Base-by-base conservation (phyloP, 1,284 basidiomycete genomes). In the Ustilago sp. region DNA sequence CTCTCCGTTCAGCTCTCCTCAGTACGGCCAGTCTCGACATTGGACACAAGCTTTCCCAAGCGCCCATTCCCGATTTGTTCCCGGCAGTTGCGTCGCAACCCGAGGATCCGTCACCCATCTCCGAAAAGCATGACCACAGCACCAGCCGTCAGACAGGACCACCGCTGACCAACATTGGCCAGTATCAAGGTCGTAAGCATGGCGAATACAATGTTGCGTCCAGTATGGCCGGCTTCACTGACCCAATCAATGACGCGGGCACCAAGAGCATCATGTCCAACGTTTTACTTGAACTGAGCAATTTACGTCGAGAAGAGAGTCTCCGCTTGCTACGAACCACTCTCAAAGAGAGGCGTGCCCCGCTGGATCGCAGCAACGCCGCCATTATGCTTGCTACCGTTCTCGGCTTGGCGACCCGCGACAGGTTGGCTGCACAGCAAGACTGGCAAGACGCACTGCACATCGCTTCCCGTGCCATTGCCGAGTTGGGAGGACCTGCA, bases 371-470 rank as follows among this genome's bases (percentile, higher is more conserved):
- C 5, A 45, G 61, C 55, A 51, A 76, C 38, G 74, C 74, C 17
- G 68, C 68, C 17, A 71, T 68, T 58, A 71, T 76, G 74, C 68
- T 76, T 17, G 74, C 74, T 8, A 72, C 74, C 5, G 68, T 76
- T 17, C 74, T 76, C 11, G 68, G 68, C 11, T 63, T 76, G 6
- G 68, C 68, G 11, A 72, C 68, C 3, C 64, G 74, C 5, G 74
- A 76, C 43, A 58, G 74, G 28, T 56, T 76, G 11, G 74, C 74
- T 9, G 74, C 68, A 11, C 74, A 72, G 31, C 68, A 71, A 39
- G 74, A 76, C 34, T 76, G 74, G 74, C 74, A 72, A 47, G 74
- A 72, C 28, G 74, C 68, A 6, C 54, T 76, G 12, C 60, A 60
- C 38, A 72, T 72, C 19, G 68, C 74, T 7, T 68, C 74, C 28